These are phyloP conservation scores for Populus hybrid DNA, from an alignment of 441 rosid species.

Conservation along the genomic window DNA sequence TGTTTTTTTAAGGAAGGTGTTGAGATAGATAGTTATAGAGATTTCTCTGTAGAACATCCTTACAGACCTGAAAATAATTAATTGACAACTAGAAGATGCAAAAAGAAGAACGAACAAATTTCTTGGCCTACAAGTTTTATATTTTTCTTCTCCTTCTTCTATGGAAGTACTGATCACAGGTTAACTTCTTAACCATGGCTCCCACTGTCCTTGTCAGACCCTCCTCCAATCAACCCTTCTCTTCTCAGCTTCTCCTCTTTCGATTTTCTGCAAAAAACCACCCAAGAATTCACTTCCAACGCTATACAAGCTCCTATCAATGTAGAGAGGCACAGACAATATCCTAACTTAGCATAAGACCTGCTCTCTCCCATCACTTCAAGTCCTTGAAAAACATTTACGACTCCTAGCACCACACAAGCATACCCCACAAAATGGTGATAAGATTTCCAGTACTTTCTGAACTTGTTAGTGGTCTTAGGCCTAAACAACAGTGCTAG, in stretches of 20 bases:
- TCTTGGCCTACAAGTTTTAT: background rate
- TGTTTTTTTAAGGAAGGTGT: too few relatives aligned
- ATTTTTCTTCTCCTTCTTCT: background rate
- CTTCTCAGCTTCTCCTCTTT: slow-evolving; percentile 89
- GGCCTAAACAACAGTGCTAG: slow-evolving; percentile 83
- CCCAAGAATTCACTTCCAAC: slow-evolving; percentile 93
- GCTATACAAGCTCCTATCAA: slow-evolving; percentile 74
- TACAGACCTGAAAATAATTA: background rate
- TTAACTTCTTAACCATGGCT: slow-evolving; percentile 18
- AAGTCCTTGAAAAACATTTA: slow-evolving; percentile 93
- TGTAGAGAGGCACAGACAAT: slow-evolving; percentile 71
- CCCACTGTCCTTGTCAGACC: slow-evolving; percentile 57
- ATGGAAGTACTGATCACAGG: background rate
- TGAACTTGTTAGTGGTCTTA: slow-evolving; percentile 71
- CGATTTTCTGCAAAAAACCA: slow-evolving; percentile 82
- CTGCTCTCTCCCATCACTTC: slow-evolving; percentile 75
- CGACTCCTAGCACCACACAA: slow-evolving; percentile 84
- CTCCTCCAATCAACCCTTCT: slow-evolving; percentile 55
- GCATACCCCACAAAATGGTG: slow-evolving; percentile 93
- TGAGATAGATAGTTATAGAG: too few relatives aligned
- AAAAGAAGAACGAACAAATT: background rate
- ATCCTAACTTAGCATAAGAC: slow-evolving; percentile 65
- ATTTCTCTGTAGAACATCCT: too few relatives aligned
- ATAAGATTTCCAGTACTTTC: slow-evolving; percentile 95
- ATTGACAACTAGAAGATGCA: background rate